Base-by-base conservation (phyloP, 306 rosid species). In the Acmispon strigosus region DNA sequence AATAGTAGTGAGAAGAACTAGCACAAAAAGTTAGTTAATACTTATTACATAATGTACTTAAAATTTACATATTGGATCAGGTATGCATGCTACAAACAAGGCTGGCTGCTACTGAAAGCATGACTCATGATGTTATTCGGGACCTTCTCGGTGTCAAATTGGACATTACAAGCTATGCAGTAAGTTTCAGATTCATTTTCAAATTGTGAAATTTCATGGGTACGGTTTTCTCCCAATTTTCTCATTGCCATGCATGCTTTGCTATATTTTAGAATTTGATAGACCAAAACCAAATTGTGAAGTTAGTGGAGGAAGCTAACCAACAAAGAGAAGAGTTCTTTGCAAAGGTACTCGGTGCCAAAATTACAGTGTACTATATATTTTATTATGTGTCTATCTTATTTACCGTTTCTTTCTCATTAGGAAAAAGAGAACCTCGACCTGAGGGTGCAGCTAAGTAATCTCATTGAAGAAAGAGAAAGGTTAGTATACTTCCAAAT, bases 41-140 rank as follows among this genome's bases (percentile, higher is more conserved):
- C 15, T 8, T 36, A 3, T 1, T 22, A 1, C 37, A 5, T 32
- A 22, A 24, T 61, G 65, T 27, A 27, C 51, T 65, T n/a, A 61
- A 32, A 42, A 10, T 62, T 70, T 50, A 10, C 77, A 49, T 78
- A 49, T 78, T 72, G 70, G 73, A 47, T 66, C 88, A 94, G 98
- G 84, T 87, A 53, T 90, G 92, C 74, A 41, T 83, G 80, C 83
- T 94, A 69, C 95, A 87, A 75, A 80, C 96, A 63, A 94, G 98
- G 83, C 73, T 94, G 43, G 97, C 96, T 20, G 94, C 97, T 69
- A 83, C 92, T 27, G 98, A 94, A 69, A 94, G 87, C 90, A 94
- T 90, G 98, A 94, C 98, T 43, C 97, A 94, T 78, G 98, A 94
- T 70, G 97, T 94, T 73, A 94, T 94, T 78, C 90, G 97, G 55